Percentiles rank a stretch among this genome's conserved stretches.
phyloP scores from a whole-genome alignment of 306 rosid species.

The cucumber (Cucumis sativus) region DNA sequence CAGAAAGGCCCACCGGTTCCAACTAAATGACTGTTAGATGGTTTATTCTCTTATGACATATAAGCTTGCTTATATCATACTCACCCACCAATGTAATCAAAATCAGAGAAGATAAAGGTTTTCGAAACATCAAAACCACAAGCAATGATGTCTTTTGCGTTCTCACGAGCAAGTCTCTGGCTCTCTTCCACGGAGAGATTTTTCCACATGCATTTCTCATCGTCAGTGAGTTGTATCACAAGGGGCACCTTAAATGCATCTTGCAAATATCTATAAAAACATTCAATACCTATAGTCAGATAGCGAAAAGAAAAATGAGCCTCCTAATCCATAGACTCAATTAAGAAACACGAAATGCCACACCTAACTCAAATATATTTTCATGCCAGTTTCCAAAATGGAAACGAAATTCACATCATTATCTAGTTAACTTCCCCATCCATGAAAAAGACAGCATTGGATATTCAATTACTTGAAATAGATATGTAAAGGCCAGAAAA shows the following conservation, averaged over 20 bases:
- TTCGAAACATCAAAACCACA: constrained; percentile 82
- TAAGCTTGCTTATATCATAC: constrained; percentile 15
- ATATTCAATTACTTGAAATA: background rate
- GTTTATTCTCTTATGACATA: background rate
- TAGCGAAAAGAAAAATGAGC: background rate
- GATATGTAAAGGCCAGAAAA: background rate
- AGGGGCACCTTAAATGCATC: constrained; percentile 92
- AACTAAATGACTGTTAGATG: background rate
- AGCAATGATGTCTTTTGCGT: constrained; percentile 91
- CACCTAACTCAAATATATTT: background rate
- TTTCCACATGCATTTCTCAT: constrained; percentile 92
- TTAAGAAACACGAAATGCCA: background rate
- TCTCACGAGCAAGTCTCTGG: constrained; percentile 78
- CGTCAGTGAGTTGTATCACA: constrained; percentile 87
- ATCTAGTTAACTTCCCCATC: background rate
- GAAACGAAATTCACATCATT: background rate
- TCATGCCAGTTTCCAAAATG: background rate
- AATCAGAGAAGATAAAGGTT: constrained; percentile 80
- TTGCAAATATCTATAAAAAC: constrained; percentile 69
- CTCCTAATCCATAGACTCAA: background rate
- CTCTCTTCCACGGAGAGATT: constrained; percentile 62
- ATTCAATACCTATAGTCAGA: background rate
- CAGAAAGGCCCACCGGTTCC: background rate
- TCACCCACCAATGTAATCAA: constrained; percentile 76
- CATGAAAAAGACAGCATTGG: background rate